These are phyloP conservation scores for Prunus mume DNA, from an alignment of 306 rosid genomes.

Conservation along the genomic window DNA sequence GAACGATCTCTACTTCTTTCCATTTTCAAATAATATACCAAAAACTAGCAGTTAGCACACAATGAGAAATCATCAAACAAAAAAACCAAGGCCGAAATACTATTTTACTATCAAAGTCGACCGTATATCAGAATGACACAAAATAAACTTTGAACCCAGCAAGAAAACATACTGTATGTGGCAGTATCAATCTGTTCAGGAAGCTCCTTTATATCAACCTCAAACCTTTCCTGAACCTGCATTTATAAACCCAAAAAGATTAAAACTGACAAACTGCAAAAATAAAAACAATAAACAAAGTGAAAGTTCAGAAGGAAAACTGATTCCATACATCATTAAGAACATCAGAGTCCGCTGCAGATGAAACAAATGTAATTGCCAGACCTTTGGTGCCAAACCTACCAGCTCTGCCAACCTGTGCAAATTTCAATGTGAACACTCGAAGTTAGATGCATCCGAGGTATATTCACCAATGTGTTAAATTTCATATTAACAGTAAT, in stretches of 20 bases:
- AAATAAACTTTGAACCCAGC: background rate
- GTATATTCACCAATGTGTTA: background rate
- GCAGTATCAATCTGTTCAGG: slow-evolving; percentile 98
- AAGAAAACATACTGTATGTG: slow-evolving; percentile 74
- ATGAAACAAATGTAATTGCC: slow-evolving; percentile 95
- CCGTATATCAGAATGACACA: background rate
- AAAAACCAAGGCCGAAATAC: background rate
- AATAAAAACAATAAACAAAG: background rate
- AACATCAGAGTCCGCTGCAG: slow-evolving; percentile 82
- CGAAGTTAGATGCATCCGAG: background rate
- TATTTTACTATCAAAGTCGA: background rate
- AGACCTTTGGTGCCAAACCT: slow-evolving; percentile 98
- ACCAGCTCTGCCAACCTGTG: slow-evolving; percentile 97
- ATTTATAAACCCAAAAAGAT: slow-evolving; percentile 8
- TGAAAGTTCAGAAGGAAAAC: background rate
- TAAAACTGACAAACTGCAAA: background rate
- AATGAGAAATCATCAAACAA: background rate
- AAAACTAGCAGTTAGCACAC: background rate
- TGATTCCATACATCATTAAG: slow-evolving; percentile 72
- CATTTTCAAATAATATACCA: background rate
- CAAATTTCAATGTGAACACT: background rate
- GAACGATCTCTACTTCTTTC: background rate
- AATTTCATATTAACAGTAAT: background rate
- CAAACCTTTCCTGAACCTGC: slow-evolving; percentile 98
- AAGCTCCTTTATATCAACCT: slow-evolving; percentile 94